These are phyloP conservation scores for Hemileccinum impolitum DNA, from an alignment of 768 basidiomycete species.

Conservation along the genomic window DNA sequence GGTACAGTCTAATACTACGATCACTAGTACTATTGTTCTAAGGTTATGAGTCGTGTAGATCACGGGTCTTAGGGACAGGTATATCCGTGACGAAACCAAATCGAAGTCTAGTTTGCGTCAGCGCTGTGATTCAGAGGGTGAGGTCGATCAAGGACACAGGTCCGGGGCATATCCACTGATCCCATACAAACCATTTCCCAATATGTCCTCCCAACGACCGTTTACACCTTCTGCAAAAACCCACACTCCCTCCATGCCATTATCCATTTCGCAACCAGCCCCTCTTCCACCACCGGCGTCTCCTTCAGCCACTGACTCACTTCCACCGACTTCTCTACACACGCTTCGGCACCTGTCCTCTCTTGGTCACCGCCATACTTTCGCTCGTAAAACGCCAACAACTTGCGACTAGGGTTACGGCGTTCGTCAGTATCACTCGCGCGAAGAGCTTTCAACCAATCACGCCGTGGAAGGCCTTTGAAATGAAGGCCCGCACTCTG, in stretches of 20 bases:
- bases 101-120: too few species aligned
- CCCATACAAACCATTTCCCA: too few species aligned
- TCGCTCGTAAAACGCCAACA: conserved; percentile 24
- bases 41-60: too few species aligned
- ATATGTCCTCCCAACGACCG: too few species aligned
- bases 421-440: conserved; percentile 23
- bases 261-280: conserved; percentile 41
- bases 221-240: conserved; percentile 26
- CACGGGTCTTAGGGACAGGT: too few species aligned
- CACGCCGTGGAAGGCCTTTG: conserved; percentile 14
- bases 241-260: conserved; percentile 40
- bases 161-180: too few species aligned
- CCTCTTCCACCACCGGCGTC: conserved; percentile 17
- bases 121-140: too few species aligned
- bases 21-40: too few species aligned
- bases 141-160: too few species aligned
- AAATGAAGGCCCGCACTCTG: conserved; percentile 33
- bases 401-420: conserved; percentile 24
- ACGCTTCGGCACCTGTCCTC: conserved; percentile 5
- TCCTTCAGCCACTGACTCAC: conserved; percentile 18
- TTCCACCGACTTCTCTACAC: conserved; percentile 10
- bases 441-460: conserved; percentile 23
- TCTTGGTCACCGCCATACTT: conserved; percentile 20
- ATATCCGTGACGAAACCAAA: too few species aligned
- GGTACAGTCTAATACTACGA: too few species aligned